Conservation (phyloP, 2,329 filamentous ascomycete species). For the Sclerotinia borealis region DNA sequence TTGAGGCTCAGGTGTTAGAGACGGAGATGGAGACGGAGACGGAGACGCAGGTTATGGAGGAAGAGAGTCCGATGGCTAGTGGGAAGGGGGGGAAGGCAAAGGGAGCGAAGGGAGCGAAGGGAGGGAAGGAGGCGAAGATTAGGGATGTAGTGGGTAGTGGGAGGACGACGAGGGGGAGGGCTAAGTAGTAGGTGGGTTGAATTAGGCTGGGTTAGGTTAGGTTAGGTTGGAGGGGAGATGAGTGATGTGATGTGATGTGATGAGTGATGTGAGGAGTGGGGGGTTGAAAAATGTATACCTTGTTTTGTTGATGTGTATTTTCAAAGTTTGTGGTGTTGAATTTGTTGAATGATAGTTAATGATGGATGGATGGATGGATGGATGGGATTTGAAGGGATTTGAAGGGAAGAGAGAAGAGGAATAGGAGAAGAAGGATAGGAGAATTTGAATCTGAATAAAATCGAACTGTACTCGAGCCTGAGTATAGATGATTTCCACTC, state of each 20-base stretch:
- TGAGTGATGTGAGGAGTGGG: too few species aligned
- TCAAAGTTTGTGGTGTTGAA: too few species aligned
- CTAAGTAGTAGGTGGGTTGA: neutral
- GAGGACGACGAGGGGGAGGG: neutral
- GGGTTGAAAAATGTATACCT: neutral
- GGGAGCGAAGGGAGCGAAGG: too few species aligned
- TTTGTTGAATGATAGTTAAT: too few species aligned
- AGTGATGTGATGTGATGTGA: neutral
- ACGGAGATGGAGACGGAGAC: slow-evolving; percentile 3
- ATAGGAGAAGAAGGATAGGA: too few species aligned
- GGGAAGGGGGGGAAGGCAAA: neutral
- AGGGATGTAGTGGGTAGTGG: neutral
- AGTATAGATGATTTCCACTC: too few species aligned
- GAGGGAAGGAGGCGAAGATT: neutral
- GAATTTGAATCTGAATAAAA: too few species aligned
- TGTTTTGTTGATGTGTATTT: too few species aligned
- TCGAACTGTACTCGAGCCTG: too few species aligned
- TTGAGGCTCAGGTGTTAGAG: neutral
- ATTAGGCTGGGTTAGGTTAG: neutral
- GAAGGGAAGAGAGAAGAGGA: too few species aligned
- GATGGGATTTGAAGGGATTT: too few species aligned
- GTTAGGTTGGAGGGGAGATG: neutral
- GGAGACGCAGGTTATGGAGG: neutral
- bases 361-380: neutral
- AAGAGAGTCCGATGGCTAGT: neutral